Evolutionary conservation across 371 early-diverging fungal genomes (phyloP).

Genomic region (Actinomortierella ambigua): DNA sequence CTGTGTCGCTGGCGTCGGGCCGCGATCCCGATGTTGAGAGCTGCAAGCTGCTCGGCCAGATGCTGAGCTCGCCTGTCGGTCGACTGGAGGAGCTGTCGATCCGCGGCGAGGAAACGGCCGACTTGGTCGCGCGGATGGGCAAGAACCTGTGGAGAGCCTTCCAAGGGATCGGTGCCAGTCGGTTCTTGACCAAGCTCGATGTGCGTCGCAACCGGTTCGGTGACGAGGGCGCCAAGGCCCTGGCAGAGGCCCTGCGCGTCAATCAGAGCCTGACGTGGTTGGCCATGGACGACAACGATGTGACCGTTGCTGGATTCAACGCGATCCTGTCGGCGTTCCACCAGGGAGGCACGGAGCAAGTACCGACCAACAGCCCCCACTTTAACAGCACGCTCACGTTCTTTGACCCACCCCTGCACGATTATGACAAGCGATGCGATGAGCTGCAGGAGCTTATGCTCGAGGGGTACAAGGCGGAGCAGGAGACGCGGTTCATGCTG

Average conservation of each 20-base stretch:
- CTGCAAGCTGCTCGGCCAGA: constrained; percentile 39
- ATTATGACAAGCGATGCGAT: constrained; percentile 13
- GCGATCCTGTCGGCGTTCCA: constrained; percentile 43
- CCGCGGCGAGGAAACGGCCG: constrained; percentile 36
- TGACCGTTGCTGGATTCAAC: constrained; percentile 35
- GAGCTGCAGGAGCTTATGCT: constrained; percentile 35
- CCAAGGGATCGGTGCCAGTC: constrained; percentile 29
- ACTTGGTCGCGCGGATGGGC: constrained; percentile 35
- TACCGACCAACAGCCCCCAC: constrained; percentile 32
- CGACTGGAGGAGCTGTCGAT: constrained; percentile 37
- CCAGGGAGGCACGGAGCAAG: constrained; percentile 45
- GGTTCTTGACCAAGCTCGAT: constrained; percentile 38
- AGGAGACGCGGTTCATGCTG: constrained; percentile 33
- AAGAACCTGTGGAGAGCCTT: constrained; percentile 42
- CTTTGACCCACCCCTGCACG: constrained; percentile 29
- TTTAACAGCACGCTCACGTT: constrained; percentile 34
- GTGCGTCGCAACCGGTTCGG: constrained; percentile 41
- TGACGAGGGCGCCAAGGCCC: constrained; percentile 38
- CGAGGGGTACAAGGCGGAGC: constrained; percentile 40
- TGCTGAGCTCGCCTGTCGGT: constrained; percentile 25
- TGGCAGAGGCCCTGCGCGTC: constrained; percentile 38
- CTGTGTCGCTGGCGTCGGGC: constrained; percentile 38
- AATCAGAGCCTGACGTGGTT: constrained; percentile 41
- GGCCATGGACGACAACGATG: constrained; percentile 47
- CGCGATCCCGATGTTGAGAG: constrained; percentile 45